phyloP scores from a whole-genome alignment of 2,329 filamentous ascomycete species.

The Verticillium albo-atrum region DNA sequence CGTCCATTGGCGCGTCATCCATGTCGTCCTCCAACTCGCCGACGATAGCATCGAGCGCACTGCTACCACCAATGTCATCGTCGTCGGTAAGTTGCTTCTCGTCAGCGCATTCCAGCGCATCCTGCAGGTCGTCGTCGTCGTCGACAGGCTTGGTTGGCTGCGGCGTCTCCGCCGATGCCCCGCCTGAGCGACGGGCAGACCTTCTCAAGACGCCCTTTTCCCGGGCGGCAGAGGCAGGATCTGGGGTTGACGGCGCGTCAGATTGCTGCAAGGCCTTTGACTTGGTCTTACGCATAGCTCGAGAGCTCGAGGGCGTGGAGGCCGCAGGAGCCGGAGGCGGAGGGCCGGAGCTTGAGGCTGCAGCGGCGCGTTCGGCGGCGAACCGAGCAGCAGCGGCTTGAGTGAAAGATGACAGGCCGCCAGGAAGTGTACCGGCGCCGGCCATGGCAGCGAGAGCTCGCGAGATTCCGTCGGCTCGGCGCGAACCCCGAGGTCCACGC shows the following conservation, averaged over 20 bases:
- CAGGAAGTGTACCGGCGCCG: constrained; percentile 56
- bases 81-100: constrained; percentile 78
- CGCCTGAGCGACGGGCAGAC: constrained; percentile 56
- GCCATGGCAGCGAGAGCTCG: constrained; percentile 73
- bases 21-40: constrained; percentile 85
- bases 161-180: constrained; percentile 43
- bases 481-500: constrained; percentile 54
- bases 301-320: constrained; percentile 37
- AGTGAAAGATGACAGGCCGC: constrained; percentile 32
- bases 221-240: constrained; percentile 42
- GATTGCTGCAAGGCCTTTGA: constrained; percentile 37
- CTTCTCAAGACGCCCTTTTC: constrained; percentile 59
- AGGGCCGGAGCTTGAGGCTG: constrained; percentile 28
- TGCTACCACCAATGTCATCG: constrained; percentile 60
- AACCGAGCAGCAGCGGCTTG: constrained; percentile 41
- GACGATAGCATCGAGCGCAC: constrained; percentile 79
- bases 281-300: constrained; percentile 40
- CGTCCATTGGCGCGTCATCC: constrained; percentile 65
- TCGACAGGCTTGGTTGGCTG: constrained; percentile 46
- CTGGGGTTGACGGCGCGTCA: constrained; percentile 35
- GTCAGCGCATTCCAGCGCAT: constrained; percentile 86
- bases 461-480: constrained; percentile 59
- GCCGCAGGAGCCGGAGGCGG: constrained; percentile 30
- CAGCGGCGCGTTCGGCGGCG: constrained; percentile 34
- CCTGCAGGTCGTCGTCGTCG: constrained; percentile 58